phyloP scores from a whole-genome alignment of 2,329 filamentous ascomycete genomes.

The Verticillium alfalfae region DNA sequence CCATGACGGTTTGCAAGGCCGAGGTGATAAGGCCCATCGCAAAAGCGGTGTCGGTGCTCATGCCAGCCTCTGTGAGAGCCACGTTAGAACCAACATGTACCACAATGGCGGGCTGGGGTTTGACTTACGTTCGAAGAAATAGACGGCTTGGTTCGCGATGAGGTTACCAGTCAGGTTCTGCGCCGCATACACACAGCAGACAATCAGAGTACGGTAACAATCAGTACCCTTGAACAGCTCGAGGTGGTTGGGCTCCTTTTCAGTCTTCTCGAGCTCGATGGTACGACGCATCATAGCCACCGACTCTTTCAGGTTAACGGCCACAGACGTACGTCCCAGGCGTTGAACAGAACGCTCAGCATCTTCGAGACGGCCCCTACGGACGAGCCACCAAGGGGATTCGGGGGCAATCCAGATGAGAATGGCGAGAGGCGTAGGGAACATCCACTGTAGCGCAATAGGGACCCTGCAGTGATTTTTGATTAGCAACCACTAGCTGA shows the following conservation, averaged over 20 bases:
- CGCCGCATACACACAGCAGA: slow-evolving; percentile 42
- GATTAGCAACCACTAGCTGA: no score
- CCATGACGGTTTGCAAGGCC: slow-evolving; percentile 56
- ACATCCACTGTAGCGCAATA: slow-evolving; percentile 54
- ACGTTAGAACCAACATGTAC: slow-evolving; percentile 18
- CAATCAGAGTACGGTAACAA: slow-evolving; percentile 48
- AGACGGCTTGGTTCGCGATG: slow-evolving; percentile 58
- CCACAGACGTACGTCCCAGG: slow-evolving; percentile 36
- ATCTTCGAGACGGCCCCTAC: slow-evolving; percentile 32
- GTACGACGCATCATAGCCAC: slow-evolving; percentile 51
- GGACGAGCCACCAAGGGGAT: slow-evolving; percentile 46
- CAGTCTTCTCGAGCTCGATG: slow-evolving; percentile 38
- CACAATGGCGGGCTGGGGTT: slow-evolving; percentile 5
- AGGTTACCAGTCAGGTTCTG: slow-evolving; percentile 50
- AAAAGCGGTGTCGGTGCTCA: slow-evolving; percentile 35
- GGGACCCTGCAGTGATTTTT: slow-evolving; percentile 30
- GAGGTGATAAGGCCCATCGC: slow-evolving; percentile 47
- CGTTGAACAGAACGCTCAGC: slow-evolving; percentile 34
- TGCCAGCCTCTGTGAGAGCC: slow-evolving; percentile 27
- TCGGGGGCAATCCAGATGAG: slow-evolving; percentile 46
- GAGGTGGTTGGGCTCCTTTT: slow-evolving; percentile 35
- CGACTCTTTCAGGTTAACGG: slow-evolving; percentile 38
- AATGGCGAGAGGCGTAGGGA: slow-evolving; percentile 47
- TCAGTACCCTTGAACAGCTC: slow-evolving; percentile 50
- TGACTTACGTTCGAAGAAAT: slow-evolving; percentile 47